phyloP scores from a whole-genome alignment of 1,284 basidiomycete genomes.

The Ceratobasidium papillatum region DNA sequence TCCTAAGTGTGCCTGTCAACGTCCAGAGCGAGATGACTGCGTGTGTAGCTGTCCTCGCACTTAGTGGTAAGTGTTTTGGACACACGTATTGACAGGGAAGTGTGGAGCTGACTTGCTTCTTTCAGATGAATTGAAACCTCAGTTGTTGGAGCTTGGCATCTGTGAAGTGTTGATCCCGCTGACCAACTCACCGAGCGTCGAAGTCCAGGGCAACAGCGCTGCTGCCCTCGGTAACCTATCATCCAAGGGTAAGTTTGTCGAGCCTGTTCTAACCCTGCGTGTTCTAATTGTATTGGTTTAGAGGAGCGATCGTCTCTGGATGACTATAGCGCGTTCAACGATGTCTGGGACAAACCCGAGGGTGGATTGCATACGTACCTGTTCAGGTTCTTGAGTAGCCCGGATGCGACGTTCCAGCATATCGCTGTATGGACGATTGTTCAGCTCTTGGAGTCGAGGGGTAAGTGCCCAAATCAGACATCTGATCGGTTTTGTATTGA shows the following conservation, averaged over 20 bases:
- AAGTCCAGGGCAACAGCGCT: constrained; percentile 98
- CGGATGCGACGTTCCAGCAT: constrained; percentile 99
- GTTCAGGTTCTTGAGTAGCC: constrained; percentile 90
- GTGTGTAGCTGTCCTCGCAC: constrained; percentile 92
- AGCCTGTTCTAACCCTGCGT: background rate
- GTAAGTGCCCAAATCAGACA: constrained; percentile 54
- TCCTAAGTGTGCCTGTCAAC: constrained; percentile 92
- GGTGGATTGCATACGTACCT: constrained; percentile 97
- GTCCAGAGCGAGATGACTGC: constrained; percentile 99
- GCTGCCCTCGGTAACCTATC: constrained; percentile 98
- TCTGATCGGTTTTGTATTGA: constrained; percentile 38
- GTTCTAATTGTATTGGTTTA: constrained; percentile 48
- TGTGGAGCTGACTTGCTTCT: constrained; percentile 30
- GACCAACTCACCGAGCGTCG: constrained; percentile 94
- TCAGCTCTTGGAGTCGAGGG: constrained; percentile 93
- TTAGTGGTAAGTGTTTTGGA: constrained; percentile 74
- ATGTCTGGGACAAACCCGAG: constrained; percentile 97
- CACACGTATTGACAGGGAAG: background rate
- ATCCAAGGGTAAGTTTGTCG: constrained; percentile 75
- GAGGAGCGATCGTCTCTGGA: constrained; percentile 83
- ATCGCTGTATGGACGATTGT: constrained; percentile 99
- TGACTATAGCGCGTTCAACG: constrained; percentile 97
- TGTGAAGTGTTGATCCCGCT: constrained; percentile 97
- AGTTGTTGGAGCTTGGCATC: constrained; percentile 97
- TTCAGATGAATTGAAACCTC: constrained; percentile 92